Evolutionary conservation across 2,329 filamentous ascomycete genomes (phyloP), one percentile per base, ranked within the genome.

Genomic region (Aspergillus neoniger): DNA sequence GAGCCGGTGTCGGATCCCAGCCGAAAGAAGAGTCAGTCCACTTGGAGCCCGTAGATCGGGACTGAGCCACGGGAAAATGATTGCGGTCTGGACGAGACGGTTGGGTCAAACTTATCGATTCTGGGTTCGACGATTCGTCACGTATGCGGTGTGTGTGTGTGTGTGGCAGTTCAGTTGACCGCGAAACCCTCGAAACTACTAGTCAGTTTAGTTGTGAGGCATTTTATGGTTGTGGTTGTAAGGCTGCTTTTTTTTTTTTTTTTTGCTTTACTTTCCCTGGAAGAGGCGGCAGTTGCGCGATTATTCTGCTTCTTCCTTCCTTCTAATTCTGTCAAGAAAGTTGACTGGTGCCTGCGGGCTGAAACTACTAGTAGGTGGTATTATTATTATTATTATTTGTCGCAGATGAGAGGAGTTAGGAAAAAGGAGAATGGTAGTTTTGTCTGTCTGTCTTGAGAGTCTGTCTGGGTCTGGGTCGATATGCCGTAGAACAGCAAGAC

Each of bases 1-100:
- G 19, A 55, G 39, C 53, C 53, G 53, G 53, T 43, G 43, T 38
- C 53, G 53, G 53, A 44, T 55, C 39, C 53, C 53, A 55, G 41
- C 53, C 53, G 53, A 55, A 50, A 41, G 36, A 28, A 23, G 36
- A 28, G 25, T 43, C 53, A 28, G 25, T 43, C 53, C 53, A 55
- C 53, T 36, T 36, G 21, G 21, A 38, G 32, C 32, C 50, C 53
- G 52, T 55, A 39, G 53, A 55, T 55, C 53, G 53, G 39, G 39
- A 23, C 47, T 25, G 47, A 50, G 47, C 47, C 47, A 30, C 53
- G 53, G 39, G n/a, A 55, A 43, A 44, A 36, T 36, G 23, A 25
- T 32, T 47, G 53, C 39, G 53, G 53, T 55, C 53, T 55, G 53
- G 53, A 55, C 39, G 39, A 41, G 39, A 41, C n/a, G 25, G 39